Percentiles rank a stretch among this genome's conserved stretches.
These are phyloP conservation scores for Sugiyamaella qingdaonensis DNA, from an alignment of 805 yeast species.

Conservation along the genomic window DNA sequence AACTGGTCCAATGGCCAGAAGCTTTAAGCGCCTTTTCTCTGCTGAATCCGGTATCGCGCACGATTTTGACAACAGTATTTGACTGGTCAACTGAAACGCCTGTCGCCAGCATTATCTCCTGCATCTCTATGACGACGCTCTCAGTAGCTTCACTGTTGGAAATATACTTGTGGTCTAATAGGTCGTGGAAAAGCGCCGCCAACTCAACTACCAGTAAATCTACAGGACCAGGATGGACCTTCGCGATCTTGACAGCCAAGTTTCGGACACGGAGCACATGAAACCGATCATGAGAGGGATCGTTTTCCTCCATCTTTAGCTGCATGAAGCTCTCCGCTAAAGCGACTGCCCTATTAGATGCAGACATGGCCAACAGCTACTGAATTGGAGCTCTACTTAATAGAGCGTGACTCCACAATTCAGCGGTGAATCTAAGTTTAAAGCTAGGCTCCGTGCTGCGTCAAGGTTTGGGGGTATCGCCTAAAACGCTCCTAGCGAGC, in stretches of 20 bases:
- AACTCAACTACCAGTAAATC: constrained; percentile 30
- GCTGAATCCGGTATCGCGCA: constrained; percentile 27
- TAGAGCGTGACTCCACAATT: no score
- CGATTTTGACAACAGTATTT: constrained; percentile 22
- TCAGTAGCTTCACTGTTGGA: constrained; percentile 4
- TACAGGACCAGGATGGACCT: constrained; percentile 9
- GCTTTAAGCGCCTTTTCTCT: constrained; percentile 26
- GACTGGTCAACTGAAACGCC: constrained; percentile 18
- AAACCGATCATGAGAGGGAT: constrained; percentile 31
- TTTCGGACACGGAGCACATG: constrained; percentile 32
- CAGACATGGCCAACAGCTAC: neutral
- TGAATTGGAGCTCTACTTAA: neutral
- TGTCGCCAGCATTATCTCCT: constrained; percentile 13
- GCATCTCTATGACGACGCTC: neutral
- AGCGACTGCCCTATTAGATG: neutral
- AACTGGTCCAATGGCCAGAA: constrained; percentile 26
- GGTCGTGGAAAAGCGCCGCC: constrained; percentile 34
- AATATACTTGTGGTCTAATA: constrained; percentile 32
- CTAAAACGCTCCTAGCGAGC: no score
- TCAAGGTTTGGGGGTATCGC: no score
- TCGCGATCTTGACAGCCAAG: constrained; percentile 27
- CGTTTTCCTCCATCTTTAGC: constrained; percentile 25
- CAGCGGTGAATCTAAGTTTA: no score
- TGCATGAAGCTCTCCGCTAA: neutral
- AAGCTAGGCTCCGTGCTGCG: no score